A percentile compares a stretch with the other conserved stretches of the same genome.
These are phyloP conservation scores for Brachypodium distachyon DNA, from an alignment of 202 grass and related monocot genomes.

Conservation along the genomic window DNA sequence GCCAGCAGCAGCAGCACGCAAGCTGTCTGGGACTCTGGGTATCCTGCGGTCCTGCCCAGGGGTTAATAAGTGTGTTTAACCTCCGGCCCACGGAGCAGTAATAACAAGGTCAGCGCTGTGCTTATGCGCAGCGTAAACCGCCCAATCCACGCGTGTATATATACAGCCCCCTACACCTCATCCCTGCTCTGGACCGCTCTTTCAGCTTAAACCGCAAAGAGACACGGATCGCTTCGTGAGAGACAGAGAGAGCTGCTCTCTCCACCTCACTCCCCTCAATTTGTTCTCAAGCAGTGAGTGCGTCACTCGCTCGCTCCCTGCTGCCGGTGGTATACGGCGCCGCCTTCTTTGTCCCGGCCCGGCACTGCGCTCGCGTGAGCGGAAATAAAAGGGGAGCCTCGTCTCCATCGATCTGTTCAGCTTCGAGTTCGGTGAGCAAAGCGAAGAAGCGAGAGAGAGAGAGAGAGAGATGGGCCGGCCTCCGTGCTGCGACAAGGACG, in stretches of 20 bases:
- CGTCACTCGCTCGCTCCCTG: too few relatives aligned
- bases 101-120: slow-evolving; percentile 28
- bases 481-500: slow-evolving; percentile 84
- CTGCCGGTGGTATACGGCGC: too few relatives aligned
- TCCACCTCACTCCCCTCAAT: too few relatives aligned
- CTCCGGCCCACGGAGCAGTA: neutral
- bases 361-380: too few relatives aligned
- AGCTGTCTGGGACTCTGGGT: neutral
- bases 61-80: too few relatives aligned
- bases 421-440: neutral
- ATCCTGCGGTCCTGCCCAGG: too few relatives aligned
- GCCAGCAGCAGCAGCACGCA: too few relatives aligned
- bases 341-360: too few relatives aligned
- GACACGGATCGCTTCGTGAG: too few relatives aligned
- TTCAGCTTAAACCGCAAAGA: too few relatives aligned
- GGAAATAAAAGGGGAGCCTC: neutral
- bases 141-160: slow-evolving; percentile 20
- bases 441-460: neutral
- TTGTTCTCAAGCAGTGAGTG: too few relatives aligned
- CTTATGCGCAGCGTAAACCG: neutral
- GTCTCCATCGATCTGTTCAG: neutral
- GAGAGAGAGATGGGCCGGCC: slow-evolving; percentile 72
- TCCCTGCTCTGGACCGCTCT: slow-evolving; percentile 25
- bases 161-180: slow-evolving; percentile 8
- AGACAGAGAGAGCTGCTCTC: too few relatives aligned